Evolutionary conservation across 352 stramenopile species (phyloP), one percentile per base, ranked within the genome.

Genomic region (Phytophthora idaei): DNA sequence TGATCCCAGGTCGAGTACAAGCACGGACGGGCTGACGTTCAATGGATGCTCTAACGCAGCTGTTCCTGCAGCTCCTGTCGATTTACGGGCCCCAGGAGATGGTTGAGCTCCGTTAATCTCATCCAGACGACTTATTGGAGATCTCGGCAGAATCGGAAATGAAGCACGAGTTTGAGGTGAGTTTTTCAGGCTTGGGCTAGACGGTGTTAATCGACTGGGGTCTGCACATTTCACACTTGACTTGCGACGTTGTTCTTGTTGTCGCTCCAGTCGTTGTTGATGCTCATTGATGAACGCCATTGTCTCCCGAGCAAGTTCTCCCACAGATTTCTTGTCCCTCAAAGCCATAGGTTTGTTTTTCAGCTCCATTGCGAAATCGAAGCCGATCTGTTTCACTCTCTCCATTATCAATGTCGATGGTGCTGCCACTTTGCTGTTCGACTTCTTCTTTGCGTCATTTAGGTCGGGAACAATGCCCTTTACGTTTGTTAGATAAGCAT

Each of bases 301-400:
- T n/a, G 76, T 87, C 34, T 90, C 81, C 5, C 83, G 61, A 34
- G 83, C 83, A 3, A 92, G 63, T 51, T 92, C 81, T 2, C 83
- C 83, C 15, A 90, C 77, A 1, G 76, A 86, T 57, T 81, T 87
- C n/a, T 65, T 57, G 36, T 81, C 77, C 10, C 69, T 59, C 14
- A 74, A 68, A 25, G 67, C 56, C 27, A 69, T 64, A 6, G 67
- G 44, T 49, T 76, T 70, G 32, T 76, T 72, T 25, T 80, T 64
- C 21, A 92, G 66, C 53, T 92, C 83, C 21, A 83, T 74, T 0
- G 64, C 74, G 53, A 90, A 90, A 46, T 90, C 74, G 34, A 73
- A 89, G 14, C 61, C 83, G 25, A 92, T 80, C 21, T 83, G 74
- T 60, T 89, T 86, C 14, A 92, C 58, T 34, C 57, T 47, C 8